Percentiles rank a stretch among this genome's conserved stretches.
These are phyloP conservation scores for Penicillium antarcticum DNA, from an alignment of 495 filamentous ascomycete species.

Conservation along the genomic window DNA sequence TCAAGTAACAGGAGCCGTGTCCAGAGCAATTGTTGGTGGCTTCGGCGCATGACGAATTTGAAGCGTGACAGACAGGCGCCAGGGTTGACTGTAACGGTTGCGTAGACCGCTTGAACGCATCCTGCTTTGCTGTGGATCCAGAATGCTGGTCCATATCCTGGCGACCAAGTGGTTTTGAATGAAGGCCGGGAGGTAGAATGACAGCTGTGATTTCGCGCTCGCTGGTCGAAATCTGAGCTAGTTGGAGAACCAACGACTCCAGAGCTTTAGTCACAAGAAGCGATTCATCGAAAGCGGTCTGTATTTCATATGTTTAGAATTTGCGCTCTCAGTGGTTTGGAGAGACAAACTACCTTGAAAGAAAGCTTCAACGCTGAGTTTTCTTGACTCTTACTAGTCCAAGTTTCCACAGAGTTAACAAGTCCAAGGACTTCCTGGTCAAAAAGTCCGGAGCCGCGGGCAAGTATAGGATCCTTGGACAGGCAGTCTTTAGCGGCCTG, in stretches of 20 bases:
- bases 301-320: slow-evolving; percentile 4
- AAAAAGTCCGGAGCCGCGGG: slow-evolving; percentile 5
- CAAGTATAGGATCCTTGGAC: slow-evolving; percentile 17
- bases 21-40: slow-evolving; percentile 70
- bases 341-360: slow-evolving; percentile 24
- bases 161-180: not conserved
- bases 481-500: slow-evolving; percentile 24
- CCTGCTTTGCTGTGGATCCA: not conserved
- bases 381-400: slow-evolving; percentile 16
- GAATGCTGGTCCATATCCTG: not conserved
- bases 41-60: slow-evolving; percentile 55
- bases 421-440: slow-evolving; percentile 14
- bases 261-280: slow-evolving; percentile 7
- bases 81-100: slow-evolving; percentile 20
- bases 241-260: slow-evolving; percentile 16
- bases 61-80: slow-evolving; percentile 57
- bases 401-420: slow-evolving; percentile 24
- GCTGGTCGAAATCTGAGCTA: slow-evolving; percentile 13
- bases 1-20: slow-evolving; percentile 68
- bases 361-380: slow-evolving; percentile 18
- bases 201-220: slow-evolving; percentile 22
- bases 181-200: slow-evolving; percentile 11
- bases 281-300: slow-evolving; percentile 1
- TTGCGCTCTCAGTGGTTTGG: not conserved
- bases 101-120: slow-evolving; percentile 4